These are phyloP conservation scores for Eimeria zaria DNA, from an alignment of 169 alveolate species.

Conservation along the genomic window DNA sequence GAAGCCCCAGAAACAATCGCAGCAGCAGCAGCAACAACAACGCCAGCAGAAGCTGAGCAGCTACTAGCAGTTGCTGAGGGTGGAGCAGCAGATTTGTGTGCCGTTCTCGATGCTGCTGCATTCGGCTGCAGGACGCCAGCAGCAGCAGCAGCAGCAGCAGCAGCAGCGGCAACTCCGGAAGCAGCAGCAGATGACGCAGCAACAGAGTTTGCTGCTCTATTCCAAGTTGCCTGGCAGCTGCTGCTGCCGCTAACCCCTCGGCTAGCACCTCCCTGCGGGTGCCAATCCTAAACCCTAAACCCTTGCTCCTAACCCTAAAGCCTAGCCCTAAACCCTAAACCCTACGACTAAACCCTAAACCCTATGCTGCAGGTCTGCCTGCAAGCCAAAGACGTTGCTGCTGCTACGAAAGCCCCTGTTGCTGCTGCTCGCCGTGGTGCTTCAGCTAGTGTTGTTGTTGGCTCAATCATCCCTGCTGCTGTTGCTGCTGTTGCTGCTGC, in stretches of 20 bases:
- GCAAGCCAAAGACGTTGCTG: background rate
- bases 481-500: constrained; percentile 32
- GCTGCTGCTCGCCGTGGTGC: background rate
- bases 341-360: too few species aligned
- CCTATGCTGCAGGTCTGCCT: background rate
- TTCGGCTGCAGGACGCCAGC: constrained; percentile 62
- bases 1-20: background rate
- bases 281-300: constrained; percentile 19
- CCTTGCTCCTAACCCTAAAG: too few species aligned
- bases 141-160: constrained; percentile 71
- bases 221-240: constrained; percentile 28
- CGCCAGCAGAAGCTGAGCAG: constrained; percentile 32
- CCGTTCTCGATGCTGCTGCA: constrained; percentile 48
- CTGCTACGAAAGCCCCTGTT: background rate
- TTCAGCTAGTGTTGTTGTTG: background rate
- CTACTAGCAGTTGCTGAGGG: constrained; percentile 35
- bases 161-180: constrained; percentile 4
- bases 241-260: constrained; percentile 48
- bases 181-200: background rate
- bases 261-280: constrained; percentile 48
- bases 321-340: constrained; percentile 13
- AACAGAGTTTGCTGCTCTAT: constrained; percentile 22
- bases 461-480: background rate
- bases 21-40: constrained; percentile 24
- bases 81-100: constrained; percentile 40